Evolutionary conservation across 148 eudicot genomes (phyloP).

Genomic region (Arbutus unedo): DNA sequence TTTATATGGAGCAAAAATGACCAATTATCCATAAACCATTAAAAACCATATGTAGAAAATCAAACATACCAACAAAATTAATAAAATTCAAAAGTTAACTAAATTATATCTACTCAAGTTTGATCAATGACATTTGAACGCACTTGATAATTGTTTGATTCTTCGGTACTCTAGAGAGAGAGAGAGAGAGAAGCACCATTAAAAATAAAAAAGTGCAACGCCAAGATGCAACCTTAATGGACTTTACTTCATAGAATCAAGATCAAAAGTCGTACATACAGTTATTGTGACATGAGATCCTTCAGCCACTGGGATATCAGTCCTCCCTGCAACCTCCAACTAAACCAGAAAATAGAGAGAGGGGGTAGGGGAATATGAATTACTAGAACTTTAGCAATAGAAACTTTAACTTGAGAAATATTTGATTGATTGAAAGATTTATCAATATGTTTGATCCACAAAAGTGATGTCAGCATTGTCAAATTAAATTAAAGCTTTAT

Average conservation of each 20-base stretch:
- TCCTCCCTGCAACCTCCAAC: slow-evolving; percentile 89
- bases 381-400: neutral
- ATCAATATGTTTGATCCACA: neutral
- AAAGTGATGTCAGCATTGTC: neutral
- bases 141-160: neutral
- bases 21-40: neutral
- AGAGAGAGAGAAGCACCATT: neutral
- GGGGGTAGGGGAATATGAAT: neutral
- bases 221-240: neutral
- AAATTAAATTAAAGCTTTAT: neutral
- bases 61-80: neutral
- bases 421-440: neutral
- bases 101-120: neutral
- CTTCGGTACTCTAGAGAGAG: neutral
- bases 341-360: slow-evolving; percentile 23
- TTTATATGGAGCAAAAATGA: neutral
- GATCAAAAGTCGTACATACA: slow-evolving; percentile 35
- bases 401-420: neutral
- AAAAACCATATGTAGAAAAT: neutral
- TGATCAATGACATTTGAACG: slow-evolving; percentile 8
- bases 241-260: slow-evolving; percentile 9
- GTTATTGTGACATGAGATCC: slow-evolving; percentile 82
- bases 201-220: neutral
- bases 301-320: slow-evolving; percentile 95
- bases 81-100: neutral